Conservation (phyloP, 176 grass and related monocot species). For the Bromus sterilis region DNA sequence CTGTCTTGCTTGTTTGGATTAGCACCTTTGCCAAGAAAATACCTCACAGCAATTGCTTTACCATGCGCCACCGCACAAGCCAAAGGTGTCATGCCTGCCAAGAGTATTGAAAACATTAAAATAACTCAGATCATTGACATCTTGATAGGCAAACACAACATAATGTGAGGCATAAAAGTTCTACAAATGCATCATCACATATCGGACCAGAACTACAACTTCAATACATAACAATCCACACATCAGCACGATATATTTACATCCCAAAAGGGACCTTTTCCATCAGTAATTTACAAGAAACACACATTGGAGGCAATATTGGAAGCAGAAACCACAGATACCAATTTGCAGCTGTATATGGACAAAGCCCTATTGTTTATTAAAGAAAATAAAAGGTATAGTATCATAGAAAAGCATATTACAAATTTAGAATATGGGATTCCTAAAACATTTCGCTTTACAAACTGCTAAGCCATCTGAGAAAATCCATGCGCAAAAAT, state of each 20-base stretch:
- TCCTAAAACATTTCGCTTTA: neutral
- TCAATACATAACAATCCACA: neutral
- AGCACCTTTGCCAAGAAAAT: conserved; percentile 27
- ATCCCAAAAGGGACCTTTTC: neutral
- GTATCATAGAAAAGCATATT: neutral
- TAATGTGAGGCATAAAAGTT: neutral
- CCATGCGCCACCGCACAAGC: conserved; percentile 4
- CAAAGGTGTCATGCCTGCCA: conserved; percentile 25
- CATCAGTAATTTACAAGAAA: neutral
- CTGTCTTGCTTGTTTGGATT: conserved; percentile 16
- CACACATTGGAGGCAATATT: neutral
- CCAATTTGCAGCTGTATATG: neutral
- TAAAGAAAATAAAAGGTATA: neutral
- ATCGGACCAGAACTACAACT: neutral
- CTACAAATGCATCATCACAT: neutral
- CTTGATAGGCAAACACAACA: neutral
- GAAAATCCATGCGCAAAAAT: neutral
- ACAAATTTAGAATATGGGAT: neutral
- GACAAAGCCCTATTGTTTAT: neutral
- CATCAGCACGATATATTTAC: neutral
- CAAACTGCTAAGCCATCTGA: neutral
- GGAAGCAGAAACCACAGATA: neutral
- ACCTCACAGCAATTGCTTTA: conserved; percentile 23
- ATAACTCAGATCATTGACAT: neutral
- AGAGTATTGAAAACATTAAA: neutral